Evolutionary conservation across 495 filamentous ascomycete species (phyloP).

Genomic region (Aspergillus hancockii): DNA sequence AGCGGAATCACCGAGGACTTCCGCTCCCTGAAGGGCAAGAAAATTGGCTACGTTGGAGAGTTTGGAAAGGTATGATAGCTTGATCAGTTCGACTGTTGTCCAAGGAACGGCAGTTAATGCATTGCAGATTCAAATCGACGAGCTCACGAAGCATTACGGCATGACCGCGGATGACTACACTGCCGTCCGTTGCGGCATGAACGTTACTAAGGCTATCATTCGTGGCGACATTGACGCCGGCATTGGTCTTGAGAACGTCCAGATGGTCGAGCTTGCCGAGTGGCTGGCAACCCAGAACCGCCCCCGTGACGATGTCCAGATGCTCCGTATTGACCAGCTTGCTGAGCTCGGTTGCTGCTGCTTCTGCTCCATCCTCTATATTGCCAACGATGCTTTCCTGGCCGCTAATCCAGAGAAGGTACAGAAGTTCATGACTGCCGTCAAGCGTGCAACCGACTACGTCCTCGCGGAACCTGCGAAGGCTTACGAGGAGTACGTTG

Average conservation of each 20-base stretch:
- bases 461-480: conserved; percentile 58
- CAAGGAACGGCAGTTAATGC: not conserved
- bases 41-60: conserved; percentile 71
- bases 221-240: conserved; percentile 66
- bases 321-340: conserved; percentile 73
- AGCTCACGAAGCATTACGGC: conserved; percentile 70
- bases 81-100: not conserved
- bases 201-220: conserved; percentile 65
- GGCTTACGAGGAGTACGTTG: conserved; percentile 64
- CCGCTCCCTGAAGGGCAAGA: conserved; percentile 63
- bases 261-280: conserved; percentile 73
- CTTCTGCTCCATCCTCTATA: conserved; percentile 75
- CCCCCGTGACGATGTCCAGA: conserved; percentile 63
- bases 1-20: conserved; percentile 68
- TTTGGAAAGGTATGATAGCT: conserved; percentile 57
- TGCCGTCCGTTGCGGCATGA: conserved; percentile 65
- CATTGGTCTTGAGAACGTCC: conserved; percentile 71
- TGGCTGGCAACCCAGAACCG: conserved; percentile 63
- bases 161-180: conserved; percentile 71
- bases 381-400: conserved; percentile 66
- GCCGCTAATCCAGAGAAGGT: conserved; percentile 60
- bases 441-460: conserved; percentile 67
- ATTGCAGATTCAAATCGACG: conserved; percentile 66
- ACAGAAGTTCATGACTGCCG: conserved; percentile 59
- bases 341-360: conserved; percentile 73